Conservation (phyloP, 177 flowering plant genomes). For the Vitis hybrid region DNA sequence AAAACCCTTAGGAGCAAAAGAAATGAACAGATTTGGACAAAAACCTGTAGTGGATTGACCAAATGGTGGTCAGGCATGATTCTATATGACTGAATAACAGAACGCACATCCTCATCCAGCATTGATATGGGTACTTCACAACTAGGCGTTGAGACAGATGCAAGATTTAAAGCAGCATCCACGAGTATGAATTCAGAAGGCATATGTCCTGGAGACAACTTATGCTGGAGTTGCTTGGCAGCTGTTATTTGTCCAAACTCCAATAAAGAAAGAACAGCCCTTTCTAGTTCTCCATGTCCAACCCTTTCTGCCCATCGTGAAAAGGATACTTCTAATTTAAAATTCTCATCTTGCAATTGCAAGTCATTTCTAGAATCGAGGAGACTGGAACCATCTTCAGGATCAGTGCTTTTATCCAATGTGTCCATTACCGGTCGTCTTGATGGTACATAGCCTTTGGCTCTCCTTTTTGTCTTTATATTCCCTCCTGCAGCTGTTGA, state of each 20-base stretch:
- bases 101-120: constrained; percentile 65
- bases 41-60: constrained; percentile 74
- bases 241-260: constrained; percentile 97
- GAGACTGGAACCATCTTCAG: constrained; percentile 45
- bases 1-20: neutral
- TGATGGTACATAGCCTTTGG: constrained; percentile 55
- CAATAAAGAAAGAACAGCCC: constrained; percentile 90
- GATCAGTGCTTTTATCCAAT: constrained; percentile 48
- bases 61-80: constrained; percentile 31
- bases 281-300: constrained; percentile 86
- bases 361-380: constrained; percentile 36
- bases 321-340: constrained; percentile 56
- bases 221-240: constrained; percentile 92
- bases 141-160: constrained; percentile 57
- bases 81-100: constrained; percentile 53
- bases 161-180: constrained; percentile 85
- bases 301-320: constrained; percentile 97
- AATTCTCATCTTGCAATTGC: constrained; percentile 56
- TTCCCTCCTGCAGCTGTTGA: constrained; percentile 36
- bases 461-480: constrained; percentile 69
- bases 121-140: constrained; percentile 33
- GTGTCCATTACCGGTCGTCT: constrained; percentile 49
- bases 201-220: constrained; percentile 68
- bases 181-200: constrained; percentile 77
- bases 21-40: constrained; percentile 4